A percentile compares a stretch with the other conserved stretches of the same genome.
Evolutionary conservation across 257 asterid genomes (phyloP).

Genomic region (Mitragyna speciosa): DNA sequence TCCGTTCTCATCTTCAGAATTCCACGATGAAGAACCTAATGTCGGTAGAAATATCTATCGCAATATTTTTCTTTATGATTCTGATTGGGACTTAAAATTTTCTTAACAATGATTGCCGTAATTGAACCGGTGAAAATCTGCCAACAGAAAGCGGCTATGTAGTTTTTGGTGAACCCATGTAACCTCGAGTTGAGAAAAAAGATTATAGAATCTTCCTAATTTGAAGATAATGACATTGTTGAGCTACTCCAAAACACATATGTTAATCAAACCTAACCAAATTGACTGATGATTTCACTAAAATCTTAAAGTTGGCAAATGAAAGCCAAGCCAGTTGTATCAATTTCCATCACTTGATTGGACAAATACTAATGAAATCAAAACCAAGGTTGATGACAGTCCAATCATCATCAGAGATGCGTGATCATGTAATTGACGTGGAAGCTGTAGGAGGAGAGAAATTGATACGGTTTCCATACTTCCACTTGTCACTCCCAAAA

Average conservation of each 20-base stretch:
- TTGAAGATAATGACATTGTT: not conserved
- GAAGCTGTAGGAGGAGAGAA: constrained; percentile 19
- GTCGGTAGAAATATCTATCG: not conserved
- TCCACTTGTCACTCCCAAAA: constrained; percentile 45
- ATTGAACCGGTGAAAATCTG: not conserved
- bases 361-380: not conserved
- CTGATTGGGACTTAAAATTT: not conserved
- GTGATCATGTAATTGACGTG: constrained; percentile 60
- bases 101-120: not conserved
- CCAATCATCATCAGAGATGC: constrained; percentile 44
- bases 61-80: not conserved
- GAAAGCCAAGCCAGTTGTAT: not conserved
- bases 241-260: not conserved
- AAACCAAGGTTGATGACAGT: constrained; percentile 16
- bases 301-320: not conserved
- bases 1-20: not conserved
- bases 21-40: not conserved
- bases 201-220: too few species aligned
- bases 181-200: too few species aligned
- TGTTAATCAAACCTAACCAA: not conserved
- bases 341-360: constrained; percentile 4
- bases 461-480: constrained; percentile 34
- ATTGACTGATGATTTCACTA: not conserved
- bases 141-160: not conserved
- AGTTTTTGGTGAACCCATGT: too few species aligned